Conservation (phyloP, 1,139 yeast species). For the Meyerozyma guilliermondii region DNA sequence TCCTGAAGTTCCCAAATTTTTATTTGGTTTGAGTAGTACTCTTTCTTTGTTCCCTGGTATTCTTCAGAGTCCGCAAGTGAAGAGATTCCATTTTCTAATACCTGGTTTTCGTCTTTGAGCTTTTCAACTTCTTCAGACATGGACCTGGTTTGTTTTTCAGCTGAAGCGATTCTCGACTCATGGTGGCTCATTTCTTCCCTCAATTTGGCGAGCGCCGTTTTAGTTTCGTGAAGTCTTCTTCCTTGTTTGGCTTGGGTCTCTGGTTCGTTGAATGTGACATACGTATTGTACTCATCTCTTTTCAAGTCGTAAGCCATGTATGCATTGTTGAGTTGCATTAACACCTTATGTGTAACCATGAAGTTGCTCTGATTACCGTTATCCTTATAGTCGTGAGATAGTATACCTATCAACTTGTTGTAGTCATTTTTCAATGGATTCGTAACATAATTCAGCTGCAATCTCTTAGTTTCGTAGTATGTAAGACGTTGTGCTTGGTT, state of each 20-base stretch:
- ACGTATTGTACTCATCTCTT: conserved; percentile 24
- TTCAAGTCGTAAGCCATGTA: conserved; percentile 22
- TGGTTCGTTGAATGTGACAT: conserved; percentile 18
- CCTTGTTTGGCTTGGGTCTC: conserved; percentile 22
- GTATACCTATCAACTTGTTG: conserved; percentile 56
- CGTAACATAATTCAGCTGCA: conserved; percentile 62
- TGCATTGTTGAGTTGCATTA: conserved; percentile 32
- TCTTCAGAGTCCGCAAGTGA: conserved; percentile 14
- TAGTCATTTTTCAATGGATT: conserved; percentile 61
- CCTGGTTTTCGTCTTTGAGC: conserved; percentile 15
- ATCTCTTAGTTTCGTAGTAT: conserved; percentile 61
- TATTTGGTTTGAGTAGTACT: conserved; percentile 24
- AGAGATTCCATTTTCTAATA: conserved; percentile 17
- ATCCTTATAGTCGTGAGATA: conserved; percentile 19
- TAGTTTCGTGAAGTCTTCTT: conserved; percentile 29
- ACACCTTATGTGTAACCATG: conserved; percentile 33
- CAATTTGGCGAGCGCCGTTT: conserved; percentile 22
- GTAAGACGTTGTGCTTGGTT: conserved; percentile 19
- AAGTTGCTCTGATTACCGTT: conserved; percentile 16
- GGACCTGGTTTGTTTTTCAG: conserved; percentile 34
- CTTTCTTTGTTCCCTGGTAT: conserved; percentile 13
- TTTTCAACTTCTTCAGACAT: conserved; percentile 28
- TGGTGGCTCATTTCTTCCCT: conserved; percentile 35
- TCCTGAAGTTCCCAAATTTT: conserved; percentile 37
- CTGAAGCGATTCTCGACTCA: conserved; percentile 35